Conservation (phyloP, 306 rosid genomes). For the Ochetophila trinervis region DNA sequence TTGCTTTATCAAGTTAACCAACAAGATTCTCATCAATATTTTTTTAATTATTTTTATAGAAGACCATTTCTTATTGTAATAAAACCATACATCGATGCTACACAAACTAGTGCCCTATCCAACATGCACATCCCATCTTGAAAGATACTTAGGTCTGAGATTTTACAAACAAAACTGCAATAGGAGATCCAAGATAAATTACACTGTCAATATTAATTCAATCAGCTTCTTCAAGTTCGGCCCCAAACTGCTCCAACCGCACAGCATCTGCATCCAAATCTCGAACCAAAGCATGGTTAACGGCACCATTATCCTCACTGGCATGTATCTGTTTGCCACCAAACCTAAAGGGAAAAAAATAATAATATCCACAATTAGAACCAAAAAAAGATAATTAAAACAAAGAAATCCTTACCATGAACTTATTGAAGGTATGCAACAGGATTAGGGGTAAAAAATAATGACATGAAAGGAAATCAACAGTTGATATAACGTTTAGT, state of each 20-base stretch:
- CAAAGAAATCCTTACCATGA: too few species aligned
- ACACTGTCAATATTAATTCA: constrained; percentile 8
- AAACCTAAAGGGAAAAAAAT: constrained; percentile 52
- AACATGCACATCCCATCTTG: background rate
- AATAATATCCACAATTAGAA: background rate
- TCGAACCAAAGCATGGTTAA: constrained; percentile 70
- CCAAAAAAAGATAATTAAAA: background rate
- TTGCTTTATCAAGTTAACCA: background rate
- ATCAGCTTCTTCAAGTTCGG: constrained; percentile 94
- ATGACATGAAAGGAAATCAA: too few species aligned
- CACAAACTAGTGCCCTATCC: background rate
- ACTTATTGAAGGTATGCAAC: too few species aligned
- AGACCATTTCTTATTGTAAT: background rate
- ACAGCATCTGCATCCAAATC: constrained; percentile 66
- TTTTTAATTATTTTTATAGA: constrained; percentile 11
- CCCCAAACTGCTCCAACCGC: constrained; percentile 80
- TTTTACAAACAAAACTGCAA: constrained; percentile 5
- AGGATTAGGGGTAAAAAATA: too few species aligned
- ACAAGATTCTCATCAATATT: background rate
- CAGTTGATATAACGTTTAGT: too few species aligned
- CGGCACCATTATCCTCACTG: constrained; percentile 73
- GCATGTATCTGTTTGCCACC: constrained; percentile 92
- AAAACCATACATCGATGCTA: background rate
- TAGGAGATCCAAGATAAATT: too few species aligned
- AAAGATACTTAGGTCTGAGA: background rate